phyloP scores from a whole-genome alignment of 805 yeast genomes.

The Schwanniomyces occidentalis region DNA sequence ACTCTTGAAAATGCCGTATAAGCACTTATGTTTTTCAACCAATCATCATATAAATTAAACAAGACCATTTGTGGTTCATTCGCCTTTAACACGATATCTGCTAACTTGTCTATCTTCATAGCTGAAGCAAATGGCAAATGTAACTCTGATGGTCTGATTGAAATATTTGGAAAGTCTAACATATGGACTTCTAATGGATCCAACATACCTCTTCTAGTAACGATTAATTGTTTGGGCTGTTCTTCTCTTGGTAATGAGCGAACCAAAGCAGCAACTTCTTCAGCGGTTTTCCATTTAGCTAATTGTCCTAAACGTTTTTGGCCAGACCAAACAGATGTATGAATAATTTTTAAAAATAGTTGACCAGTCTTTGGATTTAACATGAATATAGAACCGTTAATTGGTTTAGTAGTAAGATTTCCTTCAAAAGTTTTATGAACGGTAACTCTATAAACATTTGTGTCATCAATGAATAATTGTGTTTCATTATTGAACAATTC shows the following conservation, averaged over 20 bases:
- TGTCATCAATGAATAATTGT: slow-evolving; percentile 88
- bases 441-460: slow-evolving; percentile 89
- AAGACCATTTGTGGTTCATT: slow-evolving; percentile 91
- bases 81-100: slow-evolving; percentile 78
- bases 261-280: slow-evolving; percentile 89
- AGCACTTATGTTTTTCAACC: slow-evolving; percentile 81
- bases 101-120: slow-evolving; percentile 74
- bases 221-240: slow-evolving; percentile 90
- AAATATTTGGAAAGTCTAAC: slow-evolving; percentile 92
- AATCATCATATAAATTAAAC: slow-evolving; percentile 90
- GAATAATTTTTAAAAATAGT: slow-evolving; percentile 82
- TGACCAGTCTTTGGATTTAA: slow-evolving; percentile 92
- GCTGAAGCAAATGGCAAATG: slow-evolving; percentile 89
- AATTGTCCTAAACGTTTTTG: slow-evolving; percentile 90
- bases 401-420: slow-evolving; percentile 85
- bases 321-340: slow-evolving; percentile 95
- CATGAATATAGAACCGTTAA: slow-evolving; percentile 90
- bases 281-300: slow-evolving; percentile 98
- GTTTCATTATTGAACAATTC: slow-evolving; percentile 84
- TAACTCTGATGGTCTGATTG: slow-evolving; percentile 86
- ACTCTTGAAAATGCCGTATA: slow-evolving; percentile 93
- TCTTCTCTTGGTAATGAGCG: slow-evolving; percentile 90
- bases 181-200: slow-evolving; percentile 97
- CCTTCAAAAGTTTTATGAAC: slow-evolving; percentile 93
- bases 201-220: slow-evolving; percentile 83